Evolutionary conservation across 805 yeast genomes (phyloP).

Genomic region (Pichia scutulata): DNA sequence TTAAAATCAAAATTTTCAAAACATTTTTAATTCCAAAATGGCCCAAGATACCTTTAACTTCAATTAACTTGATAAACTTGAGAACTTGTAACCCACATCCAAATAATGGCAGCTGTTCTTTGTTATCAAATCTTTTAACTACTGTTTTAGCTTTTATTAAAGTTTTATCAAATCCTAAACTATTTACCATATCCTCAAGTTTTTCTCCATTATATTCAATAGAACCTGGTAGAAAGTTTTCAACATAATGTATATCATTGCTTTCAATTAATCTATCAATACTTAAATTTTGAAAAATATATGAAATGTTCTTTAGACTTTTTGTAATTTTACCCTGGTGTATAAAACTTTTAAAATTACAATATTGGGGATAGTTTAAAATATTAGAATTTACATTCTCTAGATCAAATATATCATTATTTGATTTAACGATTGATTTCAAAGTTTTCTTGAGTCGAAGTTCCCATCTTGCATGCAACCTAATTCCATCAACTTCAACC

Average conservation of each 20-base stretch:
- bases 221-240: background rate
- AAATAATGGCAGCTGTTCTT: conserved; percentile 1
- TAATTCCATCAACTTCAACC: background rate
- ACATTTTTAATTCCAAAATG: background rate
- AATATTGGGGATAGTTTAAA: conserved; percentile 1
- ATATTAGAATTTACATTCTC: background rate
- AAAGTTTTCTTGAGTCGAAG: background rate
- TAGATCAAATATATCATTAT: background rate
- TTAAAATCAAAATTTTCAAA: background rate
- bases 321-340: background rate
- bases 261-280: background rate
- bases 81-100: conserved; percentile 9
- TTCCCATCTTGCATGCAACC: conserved; percentile 3
- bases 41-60: background rate
- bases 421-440: background rate
- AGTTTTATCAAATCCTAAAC: conserved; percentile 1
- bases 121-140: conserved; percentile 5
- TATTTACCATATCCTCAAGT: background rate
- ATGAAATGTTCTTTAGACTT: background rate
- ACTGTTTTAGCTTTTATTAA: background rate
- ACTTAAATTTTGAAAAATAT: background rate
- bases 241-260: conserved; percentile 2
- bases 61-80: conserved; percentile 3
- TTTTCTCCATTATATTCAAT: background rate
- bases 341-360: conserved; percentile 3